Percentiles rank a stretch among this genome's conserved stretches.
Conservation (phyloP, 208 protist species). For the Leishmania turanica region DNA sequence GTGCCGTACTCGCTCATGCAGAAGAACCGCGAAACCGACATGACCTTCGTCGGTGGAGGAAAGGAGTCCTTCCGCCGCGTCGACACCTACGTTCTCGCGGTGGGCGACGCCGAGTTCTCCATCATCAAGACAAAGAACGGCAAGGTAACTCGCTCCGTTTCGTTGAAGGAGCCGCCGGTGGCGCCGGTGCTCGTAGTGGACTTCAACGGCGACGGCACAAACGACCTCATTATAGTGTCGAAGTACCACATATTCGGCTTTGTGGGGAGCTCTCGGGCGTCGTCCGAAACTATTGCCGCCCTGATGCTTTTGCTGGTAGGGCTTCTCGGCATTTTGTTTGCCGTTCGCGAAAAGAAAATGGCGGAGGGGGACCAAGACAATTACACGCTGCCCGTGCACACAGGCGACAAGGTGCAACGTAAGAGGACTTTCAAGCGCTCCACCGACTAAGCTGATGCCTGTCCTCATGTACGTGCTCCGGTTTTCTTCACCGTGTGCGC, state of each 20-base stretch:
- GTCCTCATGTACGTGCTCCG: not conserved
- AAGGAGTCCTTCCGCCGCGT: constrained; percentile 48
- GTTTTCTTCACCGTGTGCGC: not conserved
- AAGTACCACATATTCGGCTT: constrained; percentile 69
- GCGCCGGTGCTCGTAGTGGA: constrained; percentile 82
- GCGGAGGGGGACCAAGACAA: constrained; percentile 34
- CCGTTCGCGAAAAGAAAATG: constrained; percentile 35
- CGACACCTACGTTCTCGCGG: constrained; percentile 83
- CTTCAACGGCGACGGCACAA: constrained; percentile 89
- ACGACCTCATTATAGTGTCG: constrained; percentile 87
- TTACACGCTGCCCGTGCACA: constrained; percentile 36
- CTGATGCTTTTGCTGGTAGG: constrained; percentile 79
- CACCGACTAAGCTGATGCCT: constrained; percentile 26
- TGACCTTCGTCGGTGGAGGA: constrained; percentile 49
- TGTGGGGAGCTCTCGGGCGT: constrained; percentile 56
- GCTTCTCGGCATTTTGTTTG: constrained; percentile 74
- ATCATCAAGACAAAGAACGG: constrained; percentile 69
- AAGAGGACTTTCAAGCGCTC: constrained; percentile 40
- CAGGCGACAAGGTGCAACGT: constrained; percentile 23
- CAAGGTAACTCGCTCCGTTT: constrained; percentile 57
- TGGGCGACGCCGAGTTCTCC: constrained; percentile 70
- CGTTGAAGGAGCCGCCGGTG: constrained; percentile 53
- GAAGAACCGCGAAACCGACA: constrained; percentile 45
- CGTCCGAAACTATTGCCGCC: constrained; percentile 66
- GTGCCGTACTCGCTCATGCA: constrained; percentile 69